phyloP scores from a whole-genome alignment of 78 protist genomes.

The Protostelium mycophagum region DNA sequence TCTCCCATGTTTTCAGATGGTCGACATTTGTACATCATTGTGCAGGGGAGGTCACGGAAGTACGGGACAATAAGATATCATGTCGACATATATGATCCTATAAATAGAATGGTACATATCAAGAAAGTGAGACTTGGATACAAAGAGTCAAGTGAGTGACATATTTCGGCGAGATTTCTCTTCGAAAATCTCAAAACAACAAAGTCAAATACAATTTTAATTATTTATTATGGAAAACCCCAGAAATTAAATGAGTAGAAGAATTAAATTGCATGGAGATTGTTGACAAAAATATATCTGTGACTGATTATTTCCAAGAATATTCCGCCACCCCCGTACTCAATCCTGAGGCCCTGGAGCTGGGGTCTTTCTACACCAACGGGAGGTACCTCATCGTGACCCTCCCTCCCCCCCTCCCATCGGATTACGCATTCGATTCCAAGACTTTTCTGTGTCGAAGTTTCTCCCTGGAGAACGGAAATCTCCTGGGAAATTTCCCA shows the following conservation, averaged over 20 bases:
- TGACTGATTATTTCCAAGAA: neutral
- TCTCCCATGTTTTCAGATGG: conserved; percentile 58
- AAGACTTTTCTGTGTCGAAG: conserved; percentile 45
- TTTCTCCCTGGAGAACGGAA: conserved; percentile 42
- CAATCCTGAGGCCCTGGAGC: conserved; percentile 31
- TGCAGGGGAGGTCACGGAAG: conserved; percentile 32
- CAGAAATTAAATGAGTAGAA: neutral
- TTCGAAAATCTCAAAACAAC: neutral
- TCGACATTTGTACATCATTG: conserved; percentile 34
- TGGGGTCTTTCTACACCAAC: conserved; percentile 63
- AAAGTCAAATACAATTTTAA: conserved; percentile 8
- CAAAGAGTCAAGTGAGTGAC: conserved; percentile 16
- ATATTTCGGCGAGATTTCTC: neutral
- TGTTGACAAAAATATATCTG: neutral
- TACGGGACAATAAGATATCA: conserved; percentile 26
- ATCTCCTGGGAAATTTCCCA: conserved; percentile 55
- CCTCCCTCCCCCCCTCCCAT: conserved; percentile 52
- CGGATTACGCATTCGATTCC: conserved; percentile 36
- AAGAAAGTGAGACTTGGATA: conserved; percentile 30
- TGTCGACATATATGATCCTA: conserved; percentile 57
- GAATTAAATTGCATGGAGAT: neutral
- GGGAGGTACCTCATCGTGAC: conserved; percentile 61
- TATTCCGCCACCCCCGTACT: conserved; percentile 21
- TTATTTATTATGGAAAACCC: neutral
- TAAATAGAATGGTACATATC: conserved; percentile 13